Evolutionary conservation across 441 rosid genomes (phyloP).

Genomic region (Populus hybrid): DNA sequence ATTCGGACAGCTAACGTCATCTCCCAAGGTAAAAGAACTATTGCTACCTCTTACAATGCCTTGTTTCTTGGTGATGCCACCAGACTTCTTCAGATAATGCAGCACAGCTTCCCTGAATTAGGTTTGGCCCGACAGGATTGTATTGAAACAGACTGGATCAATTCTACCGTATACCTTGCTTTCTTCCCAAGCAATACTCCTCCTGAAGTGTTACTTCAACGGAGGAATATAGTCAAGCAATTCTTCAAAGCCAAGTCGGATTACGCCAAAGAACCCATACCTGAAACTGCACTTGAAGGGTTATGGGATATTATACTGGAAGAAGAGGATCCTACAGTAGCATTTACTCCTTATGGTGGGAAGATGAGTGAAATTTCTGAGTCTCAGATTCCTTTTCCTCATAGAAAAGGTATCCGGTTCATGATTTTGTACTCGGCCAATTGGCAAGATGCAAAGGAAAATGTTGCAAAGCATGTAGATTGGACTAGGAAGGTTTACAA

Average conservation of each 20-base stretch:
- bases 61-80: slow-evolving; percentile 49
- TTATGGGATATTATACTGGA: slow-evolving; percentile 41
- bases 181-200: slow-evolving; percentile 42
- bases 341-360: slow-evolving; percentile 61
- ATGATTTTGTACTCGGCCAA: slow-evolving; percentile 50
- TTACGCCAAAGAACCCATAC: slow-evolving; percentile 41
- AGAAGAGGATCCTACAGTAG: slow-evolving; percentile 41
- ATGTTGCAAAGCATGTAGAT: too few species aligned
- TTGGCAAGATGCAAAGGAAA: slow-evolving; percentile 39
- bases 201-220: slow-evolving; percentile 52
- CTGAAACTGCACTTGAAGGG: slow-evolving; percentile 43
- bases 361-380: slow-evolving; percentile 44
- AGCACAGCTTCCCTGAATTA: slow-evolving; percentile 45
- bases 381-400: slow-evolving; percentile 54
- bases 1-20: slow-evolving; percentile 21
- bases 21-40: slow-evolving; percentile 21
- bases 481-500: too few species aligned
- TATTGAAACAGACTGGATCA: slow-evolving; percentile 54
- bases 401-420: slow-evolving; percentile 40
- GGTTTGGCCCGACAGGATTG: slow-evolving; percentile 48
- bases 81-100: slow-evolving; percentile 36
- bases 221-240: slow-evolving; percentile 41
- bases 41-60: slow-evolving; percentile 33
- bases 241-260: slow-evolving; percentile 66
- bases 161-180: slow-evolving; percentile 44